These are phyloP conservation scores for Pisolithus sp. DNA, from an alignment of 768 basidiomycete species.

Conservation along the genomic window DNA sequence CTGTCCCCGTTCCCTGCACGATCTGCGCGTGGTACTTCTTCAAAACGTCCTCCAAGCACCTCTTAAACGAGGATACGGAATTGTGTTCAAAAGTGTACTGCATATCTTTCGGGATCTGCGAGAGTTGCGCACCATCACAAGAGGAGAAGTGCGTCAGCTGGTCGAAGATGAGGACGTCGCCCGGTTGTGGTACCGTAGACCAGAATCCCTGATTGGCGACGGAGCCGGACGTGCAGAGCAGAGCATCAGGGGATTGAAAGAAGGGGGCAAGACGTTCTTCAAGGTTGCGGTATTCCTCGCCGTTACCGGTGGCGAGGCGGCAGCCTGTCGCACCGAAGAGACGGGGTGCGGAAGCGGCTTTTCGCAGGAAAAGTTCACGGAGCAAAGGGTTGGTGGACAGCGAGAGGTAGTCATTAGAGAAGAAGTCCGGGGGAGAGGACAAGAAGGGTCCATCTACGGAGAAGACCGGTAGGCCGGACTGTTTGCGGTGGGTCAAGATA, in stretches of 20 bases:
- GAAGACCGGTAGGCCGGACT: too few relatives aligned
- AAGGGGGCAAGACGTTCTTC: slow-evolving; percentile 12
- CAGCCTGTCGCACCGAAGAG: slow-evolving; percentile 47
- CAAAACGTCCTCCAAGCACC: slow-evolving; percentile 20
- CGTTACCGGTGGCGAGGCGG: slow-evolving; percentile 32
- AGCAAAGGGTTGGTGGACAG: slow-evolving; percentile 31
- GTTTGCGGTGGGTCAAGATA: too few relatives aligned
- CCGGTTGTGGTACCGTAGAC: slow-evolving; percentile 34
- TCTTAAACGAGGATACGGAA: slow-evolving; percentile 28
- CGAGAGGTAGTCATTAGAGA: slow-evolving; percentile 49
- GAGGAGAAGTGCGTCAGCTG: slow-evolving; percentile 47
- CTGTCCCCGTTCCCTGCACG: slow-evolving; percentile 17
- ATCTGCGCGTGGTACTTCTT: slow-evolving; percentile 18
- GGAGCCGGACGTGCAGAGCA: slow-evolving; percentile 42
- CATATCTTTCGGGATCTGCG: slow-evolving; percentile 18
- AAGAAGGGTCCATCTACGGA: too few relatives aligned
- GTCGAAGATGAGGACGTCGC: slow-evolving; percentile 48
- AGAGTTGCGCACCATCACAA: slow-evolving; percentile 45
- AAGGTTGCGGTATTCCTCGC: slow-evolving; percentile 22
- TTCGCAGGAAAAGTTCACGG: slow-evolving; percentile 27
- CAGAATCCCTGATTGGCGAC: slow-evolving; percentile 49
- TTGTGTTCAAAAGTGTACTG: slow-evolving; percentile 41
- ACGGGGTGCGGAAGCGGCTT: slow-evolving; percentile 13
- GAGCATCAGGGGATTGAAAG: slow-evolving; percentile 35
- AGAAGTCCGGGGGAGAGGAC: slow-evolving; percentile 24